Conservation (phyloP, 2,329 filamentous ascomycete genomes). For the Aspergillus quadrilineatus region DNA sequence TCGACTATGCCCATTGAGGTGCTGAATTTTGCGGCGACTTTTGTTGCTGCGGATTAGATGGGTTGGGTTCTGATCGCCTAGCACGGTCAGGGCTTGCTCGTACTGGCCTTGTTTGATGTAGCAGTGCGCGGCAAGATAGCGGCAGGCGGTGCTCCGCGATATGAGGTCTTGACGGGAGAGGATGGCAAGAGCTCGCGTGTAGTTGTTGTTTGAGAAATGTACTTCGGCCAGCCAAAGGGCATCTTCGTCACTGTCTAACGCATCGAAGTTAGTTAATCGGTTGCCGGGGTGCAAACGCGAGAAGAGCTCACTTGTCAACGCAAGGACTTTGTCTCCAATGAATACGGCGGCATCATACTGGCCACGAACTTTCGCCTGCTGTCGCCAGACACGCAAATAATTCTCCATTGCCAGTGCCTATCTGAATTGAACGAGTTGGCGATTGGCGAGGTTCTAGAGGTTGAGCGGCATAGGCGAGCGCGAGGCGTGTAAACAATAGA, state of each 20-base stretch:
- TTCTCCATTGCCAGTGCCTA: constrained; percentile 67
- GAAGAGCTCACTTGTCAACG: constrained; percentile 72
- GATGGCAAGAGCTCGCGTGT: constrained; percentile 84
- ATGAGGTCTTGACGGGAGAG: constrained; percentile 78
- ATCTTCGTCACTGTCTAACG: constrained; percentile 81
- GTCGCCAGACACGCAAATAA: constrained; percentile 89
- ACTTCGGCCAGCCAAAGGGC: constrained; percentile 98
- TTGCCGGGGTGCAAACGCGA: neutral
- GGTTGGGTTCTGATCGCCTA: constrained; percentile 91
- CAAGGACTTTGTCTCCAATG: constrained; percentile 93
- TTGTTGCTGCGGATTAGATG: constrained; percentile 75
- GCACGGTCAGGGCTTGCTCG: constrained; percentile 79
- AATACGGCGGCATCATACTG: constrained; percentile 97
- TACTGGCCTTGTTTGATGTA: constrained; percentile 88
- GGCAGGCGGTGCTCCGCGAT: constrained; percentile 76
- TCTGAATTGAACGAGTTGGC: neutral
- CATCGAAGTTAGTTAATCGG: constrained; percentile 2
- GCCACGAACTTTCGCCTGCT: constrained; percentile 91
- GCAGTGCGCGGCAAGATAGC: constrained; percentile 91
- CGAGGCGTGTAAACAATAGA: constrained; percentile 12
- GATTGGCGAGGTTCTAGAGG: neutral
- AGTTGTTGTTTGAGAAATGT: constrained; percentile 93
- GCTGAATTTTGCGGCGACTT: constrained; percentile 69
- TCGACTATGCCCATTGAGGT: constrained; percentile 57
- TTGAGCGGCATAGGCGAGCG: constrained; percentile 4